Evolutionary conservation across 2,329 filamentous ascomycete genomes (phyloP).

Genomic region (Elsinoe ampelina): DNA sequence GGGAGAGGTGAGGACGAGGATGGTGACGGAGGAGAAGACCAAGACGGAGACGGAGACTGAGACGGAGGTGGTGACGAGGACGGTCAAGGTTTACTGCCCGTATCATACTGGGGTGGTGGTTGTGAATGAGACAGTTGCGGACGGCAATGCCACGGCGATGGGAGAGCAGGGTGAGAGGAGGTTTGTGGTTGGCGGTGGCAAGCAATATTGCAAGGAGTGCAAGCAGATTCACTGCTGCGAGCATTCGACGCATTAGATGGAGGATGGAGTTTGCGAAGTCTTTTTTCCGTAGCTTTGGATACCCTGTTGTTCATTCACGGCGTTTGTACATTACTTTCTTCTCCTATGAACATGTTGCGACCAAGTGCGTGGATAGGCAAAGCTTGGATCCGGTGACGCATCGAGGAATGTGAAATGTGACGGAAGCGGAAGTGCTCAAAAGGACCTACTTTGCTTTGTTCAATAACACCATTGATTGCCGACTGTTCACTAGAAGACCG

Average conservation of each 20-base stretch:
- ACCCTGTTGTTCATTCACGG: not conserved
- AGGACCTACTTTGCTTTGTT: not conserved
- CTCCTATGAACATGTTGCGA: not conserved
- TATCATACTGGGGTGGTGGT: not conserved
- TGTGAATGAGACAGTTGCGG: not conserved
- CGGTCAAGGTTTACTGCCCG: not conserved
- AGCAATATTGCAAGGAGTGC: not conserved
- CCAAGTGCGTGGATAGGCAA: not conserved
- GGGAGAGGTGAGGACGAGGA: not conserved
- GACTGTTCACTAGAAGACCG: not conserved
- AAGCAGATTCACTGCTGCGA: conserved; percentile 6
- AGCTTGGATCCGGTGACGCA: not conserved
- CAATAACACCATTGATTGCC: not conserved
- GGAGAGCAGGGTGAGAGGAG: not conserved
- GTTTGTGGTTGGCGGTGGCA: not conserved
- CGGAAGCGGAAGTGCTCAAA: not conserved
- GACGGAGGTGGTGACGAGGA: not conserved
- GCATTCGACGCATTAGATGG: not conserved
- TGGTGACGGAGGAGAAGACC: not conserved
- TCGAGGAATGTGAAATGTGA: not conserved
- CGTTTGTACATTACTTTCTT: not conserved
- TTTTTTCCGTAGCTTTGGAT: not conserved
- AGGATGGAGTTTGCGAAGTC: not conserved
- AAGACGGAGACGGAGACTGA: not conserved
- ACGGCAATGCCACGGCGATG: not conserved